Evolutionary conservation across 2,329 filamentous ascomycete genomes (phyloP), one percentile per base, ranked within the genome.

Genomic region (Clonostachys chloroleuca): DNA sequence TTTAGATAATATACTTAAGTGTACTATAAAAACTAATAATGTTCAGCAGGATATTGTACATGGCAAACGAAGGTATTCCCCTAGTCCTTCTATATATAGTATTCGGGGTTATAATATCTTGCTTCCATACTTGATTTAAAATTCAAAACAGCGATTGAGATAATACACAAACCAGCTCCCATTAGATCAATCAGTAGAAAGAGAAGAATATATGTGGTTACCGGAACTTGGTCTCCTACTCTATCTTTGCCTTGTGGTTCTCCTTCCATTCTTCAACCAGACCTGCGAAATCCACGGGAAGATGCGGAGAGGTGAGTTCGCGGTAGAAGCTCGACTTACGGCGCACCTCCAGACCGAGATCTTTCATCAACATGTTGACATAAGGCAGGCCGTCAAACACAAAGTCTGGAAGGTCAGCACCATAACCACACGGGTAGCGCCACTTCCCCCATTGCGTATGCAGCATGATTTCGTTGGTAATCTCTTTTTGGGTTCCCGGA

Each of bases 381-480:
- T 83, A 86, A 4, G 80, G 80, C 34, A 86, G 50, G 0, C 75
- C 76, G 62, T 58, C 61, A 51, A 48, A 49, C 5, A 87, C 84
- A 52, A 91, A 83, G 59, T 89, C 87, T 0, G 84, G 83, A 45
- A 77, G 69, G 57, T 71, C 73, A 16, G 68, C 71, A 0, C 86
- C 86, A 54, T 81, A 83, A 0, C 85, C 86, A 3, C 70, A 75
- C 2, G 84, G 81, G 52, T 86, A 86, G n/a, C 87, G 74, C 77
- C 83, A 84, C 49, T 75, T 79, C 2, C 84, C 84, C 60, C 85
- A 92, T 42, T 86, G 79, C 1, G 76, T 81, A 56, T 86, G 73
- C 20, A 90, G 66, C 42, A 84, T 75, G 0, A 83, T 80, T 53
- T 85, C 75, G 47, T 74, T 70, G n/a, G 59, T 63, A 6, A 78